These are phyloP conservation scores for Yamadazyma atlantica DNA, from an alignment of 1,139 yeast species.

Conservation along the genomic window DNA sequence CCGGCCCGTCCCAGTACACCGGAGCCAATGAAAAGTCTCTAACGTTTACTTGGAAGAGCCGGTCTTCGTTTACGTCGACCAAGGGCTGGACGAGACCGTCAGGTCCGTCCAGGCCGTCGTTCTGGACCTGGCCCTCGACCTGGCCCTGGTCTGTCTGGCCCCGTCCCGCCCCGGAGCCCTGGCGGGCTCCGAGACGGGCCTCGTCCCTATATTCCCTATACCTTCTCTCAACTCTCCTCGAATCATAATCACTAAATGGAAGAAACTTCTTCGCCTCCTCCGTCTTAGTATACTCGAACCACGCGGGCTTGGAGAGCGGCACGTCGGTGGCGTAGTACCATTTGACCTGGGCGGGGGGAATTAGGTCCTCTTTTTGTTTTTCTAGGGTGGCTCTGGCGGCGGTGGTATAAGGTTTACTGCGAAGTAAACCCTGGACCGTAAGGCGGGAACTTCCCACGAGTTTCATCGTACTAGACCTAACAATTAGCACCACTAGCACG, in stretches of 20 bases:
- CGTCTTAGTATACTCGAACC: conserved; percentile 48
- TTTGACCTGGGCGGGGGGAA: conserved; percentile 22
- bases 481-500: too few relatives aligned
- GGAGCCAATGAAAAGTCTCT: conserved; percentile 57
- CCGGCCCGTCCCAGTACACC: conserved; percentile 88
- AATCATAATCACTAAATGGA: conserved; percentile 69
- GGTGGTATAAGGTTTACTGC: conserved; percentile 14
- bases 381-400: conserved; percentile 11
- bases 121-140: too few relatives aligned
- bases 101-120: conserved; percentile 30
- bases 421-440: conserved; percentile 7
- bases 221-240: too few relatives aligned
- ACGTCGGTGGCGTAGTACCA: conserved; percentile 88
- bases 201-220: too few relatives aligned
- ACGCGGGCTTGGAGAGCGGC: conserved; percentile 66
- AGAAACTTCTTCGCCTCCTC: conserved; percentile 59
- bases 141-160: too few relatives aligned
- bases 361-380: conserved; percentile 6
- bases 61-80: conserved; percentile 80
- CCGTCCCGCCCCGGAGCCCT: too few relatives aligned
- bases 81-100: too few relatives aligned
- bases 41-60: conserved; percentile 70
- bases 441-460: too few relatives aligned
- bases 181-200: too few relatives aligned
- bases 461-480: too few relatives aligned